Evolutionary conservation across 805 yeast species (phyloP).

Genomic region (Metschnikowia colocasiae): DNA sequence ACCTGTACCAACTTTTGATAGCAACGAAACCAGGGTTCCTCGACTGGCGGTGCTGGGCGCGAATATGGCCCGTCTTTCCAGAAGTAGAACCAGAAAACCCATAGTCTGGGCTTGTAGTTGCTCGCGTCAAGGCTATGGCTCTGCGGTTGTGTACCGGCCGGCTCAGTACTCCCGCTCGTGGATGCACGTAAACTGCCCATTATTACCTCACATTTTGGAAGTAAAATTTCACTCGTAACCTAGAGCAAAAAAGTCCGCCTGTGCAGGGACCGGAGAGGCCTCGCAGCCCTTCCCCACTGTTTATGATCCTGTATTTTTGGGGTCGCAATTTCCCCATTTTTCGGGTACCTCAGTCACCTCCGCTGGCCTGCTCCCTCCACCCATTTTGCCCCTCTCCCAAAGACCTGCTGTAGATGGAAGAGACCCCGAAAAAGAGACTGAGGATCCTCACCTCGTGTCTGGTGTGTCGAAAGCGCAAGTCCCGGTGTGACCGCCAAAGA

Average conservation of each 20-base stretch:
- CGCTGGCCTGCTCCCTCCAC: not conserved
- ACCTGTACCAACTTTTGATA: not conserved
- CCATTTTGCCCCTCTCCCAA: not conserved
- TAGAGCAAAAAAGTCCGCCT: not conserved
- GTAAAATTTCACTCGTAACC: not conserved
- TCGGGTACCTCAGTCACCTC: not conserved
- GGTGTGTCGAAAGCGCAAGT: constrained; percentile 42
- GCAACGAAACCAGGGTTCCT: too few relatives aligned
- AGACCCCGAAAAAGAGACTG: constrained; percentile 29
- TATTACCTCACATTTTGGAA: not conserved
- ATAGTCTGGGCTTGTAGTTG: too few relatives aligned
- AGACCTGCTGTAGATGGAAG: not conserved
- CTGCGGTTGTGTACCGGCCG: not conserved
- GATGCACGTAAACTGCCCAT: not conserved
- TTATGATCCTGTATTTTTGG: constrained; percentile 1
- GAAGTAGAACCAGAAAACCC: too few relatives aligned
- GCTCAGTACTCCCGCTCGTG: not conserved
- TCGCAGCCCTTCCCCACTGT: not conserved
- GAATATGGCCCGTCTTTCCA: too few relatives aligned
- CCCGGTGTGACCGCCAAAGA: constrained; percentile 39
- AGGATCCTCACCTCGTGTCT: constrained; percentile 43
- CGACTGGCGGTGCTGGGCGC: too few relatives aligned
- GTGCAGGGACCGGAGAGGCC: too few relatives aligned
- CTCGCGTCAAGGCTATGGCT: not conserved
- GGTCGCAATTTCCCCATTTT: constrained; percentile 2